Conservation (phyloP, 1,284 basidiomycete genomes). For the Volvariella volvacea region DNA sequence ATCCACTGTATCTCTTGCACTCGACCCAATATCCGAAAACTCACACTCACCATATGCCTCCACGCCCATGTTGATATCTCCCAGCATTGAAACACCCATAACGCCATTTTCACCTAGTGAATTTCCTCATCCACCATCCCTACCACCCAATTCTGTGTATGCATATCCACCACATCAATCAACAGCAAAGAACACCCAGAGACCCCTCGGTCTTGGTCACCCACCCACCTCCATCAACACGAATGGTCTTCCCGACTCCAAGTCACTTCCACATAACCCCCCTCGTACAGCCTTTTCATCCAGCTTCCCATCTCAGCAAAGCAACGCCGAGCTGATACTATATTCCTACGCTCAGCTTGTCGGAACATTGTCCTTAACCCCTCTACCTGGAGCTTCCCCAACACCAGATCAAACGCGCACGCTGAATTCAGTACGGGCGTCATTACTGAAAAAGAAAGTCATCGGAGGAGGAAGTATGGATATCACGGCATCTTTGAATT, state of each 20-base stretch:
- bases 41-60: conserved; percentile 32
- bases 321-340: conserved; percentile 65
- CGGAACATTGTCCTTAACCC: conserved; percentile 41
- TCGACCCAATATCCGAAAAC: conserved; percentile 65
- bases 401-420: conserved; percentile 33
- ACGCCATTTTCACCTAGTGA: conserved; percentile 7
- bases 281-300: conserved; percentile 33
- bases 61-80: conserved; percentile 28
- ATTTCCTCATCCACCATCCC: conserved; percentile 7
- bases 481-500: conserved; percentile 42
- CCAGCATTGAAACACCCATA: conserved; percentile 22
- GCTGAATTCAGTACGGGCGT: conserved; percentile 41
- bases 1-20: conserved; percentile 56
- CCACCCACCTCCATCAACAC: conserved; percentile 16
- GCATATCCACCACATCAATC: conserved; percentile 24
- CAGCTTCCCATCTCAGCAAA: conserved; percentile 26
- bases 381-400: conserved; percentile 23
- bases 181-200: conserved; percentile 16
- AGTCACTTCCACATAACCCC: conserved; percentile 9
- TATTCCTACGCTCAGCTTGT: conserved; percentile 83
- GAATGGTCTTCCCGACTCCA: conserved; percentile 10
- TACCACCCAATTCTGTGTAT: conserved; percentile 17
- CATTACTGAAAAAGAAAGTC: conserved; percentile 40
- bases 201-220: conserved; percentile 40
- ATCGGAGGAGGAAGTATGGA: conserved; percentile 77